phyloP scores from a whole-genome alignment of 768 basidiomycete genomes.

The Collybia mongolica region DNA sequence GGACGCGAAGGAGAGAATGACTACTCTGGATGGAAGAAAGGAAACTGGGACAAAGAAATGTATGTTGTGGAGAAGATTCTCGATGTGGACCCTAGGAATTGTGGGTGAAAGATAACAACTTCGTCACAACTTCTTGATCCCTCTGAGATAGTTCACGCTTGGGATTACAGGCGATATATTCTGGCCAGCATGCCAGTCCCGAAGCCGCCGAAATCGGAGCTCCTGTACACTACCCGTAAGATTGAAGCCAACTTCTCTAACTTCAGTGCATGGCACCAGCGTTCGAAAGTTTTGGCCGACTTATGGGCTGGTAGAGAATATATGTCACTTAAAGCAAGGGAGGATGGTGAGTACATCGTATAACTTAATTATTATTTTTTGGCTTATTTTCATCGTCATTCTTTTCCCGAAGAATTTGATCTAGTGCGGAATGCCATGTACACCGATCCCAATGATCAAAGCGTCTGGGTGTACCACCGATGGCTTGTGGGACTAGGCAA shows the following conservation, averaged over 20 bases:
- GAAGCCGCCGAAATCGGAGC: slow-evolving; percentile 60
- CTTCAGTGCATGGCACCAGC: slow-evolving; percentile 98
- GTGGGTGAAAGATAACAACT: slow-evolving; percentile 44
- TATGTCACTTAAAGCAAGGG: slow-evolving; percentile 53
- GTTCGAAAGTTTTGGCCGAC: slow-evolving; percentile 73
- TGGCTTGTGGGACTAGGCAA: slow-evolving; percentile 87
- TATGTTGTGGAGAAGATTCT: slow-evolving; percentile 91
- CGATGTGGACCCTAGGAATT: slow-evolving; percentile 88
- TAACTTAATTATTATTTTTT: no score
- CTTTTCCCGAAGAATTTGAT: slow-evolving; percentile 70
- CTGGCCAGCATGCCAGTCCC: slow-evolving; percentile 65
- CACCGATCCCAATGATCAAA: slow-evolving; percentile 95
- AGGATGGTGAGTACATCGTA: slow-evolving; percentile 59
- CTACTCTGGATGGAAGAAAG: slow-evolving; percentile 67
- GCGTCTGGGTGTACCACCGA: slow-evolving; percentile 98
- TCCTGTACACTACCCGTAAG: slow-evolving; percentile 85
- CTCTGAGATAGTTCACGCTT: slow-evolving; percentile 73
- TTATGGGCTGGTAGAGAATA: slow-evolving; percentile 63
- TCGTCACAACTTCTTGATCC: background rate
- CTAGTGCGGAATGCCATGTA: slow-evolving; percentile 92
- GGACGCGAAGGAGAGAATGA: slow-evolving; percentile 41
- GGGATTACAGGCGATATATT: slow-evolving; percentile 91
- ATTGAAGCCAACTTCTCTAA: slow-evolving; percentile 95
- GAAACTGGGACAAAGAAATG: slow-evolving; percentile 84
- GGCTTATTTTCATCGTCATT: no score